Evolutionary conservation across 805 yeast genomes (phyloP), one percentile per base, ranked within the genome.

Genomic region (Candida hungchunana): DNA sequence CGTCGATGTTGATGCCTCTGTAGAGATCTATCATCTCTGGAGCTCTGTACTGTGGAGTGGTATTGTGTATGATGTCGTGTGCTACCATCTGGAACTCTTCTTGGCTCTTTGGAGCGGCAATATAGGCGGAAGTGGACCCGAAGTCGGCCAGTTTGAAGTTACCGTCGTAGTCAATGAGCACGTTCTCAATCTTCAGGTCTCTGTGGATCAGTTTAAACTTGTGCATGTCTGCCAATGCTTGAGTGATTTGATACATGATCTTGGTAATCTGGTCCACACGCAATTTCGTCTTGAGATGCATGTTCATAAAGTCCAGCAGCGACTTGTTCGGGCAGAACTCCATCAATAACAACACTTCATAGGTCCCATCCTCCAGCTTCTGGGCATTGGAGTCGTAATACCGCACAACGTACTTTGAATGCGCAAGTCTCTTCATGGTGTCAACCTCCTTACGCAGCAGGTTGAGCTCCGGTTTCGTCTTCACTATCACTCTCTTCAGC

Each of bases 1-100:
- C 94, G 59, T 90, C 93, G 26, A 90, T 83, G 2, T 96, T 93
- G 31, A 78, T 64, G 6, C 88, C 84, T 31, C 87, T 67, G 56
- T 82, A 81, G 18, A 89, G 69, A 60, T 90, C 97, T 38, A 90
- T 75, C 97, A 90, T 93, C 56, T 90, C 98, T 0, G 98, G 98
- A 0, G 94, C 71, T 44, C 98, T 69, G 57, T 90, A 90, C 59
- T 93, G 98, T 12, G 96, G 95, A 4, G 98, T 90, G 0, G 98
- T 90, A 55, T 90, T 95, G 44, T 80, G 77, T 51, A 86, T 74
- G 37, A 90, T 77, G 56, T 90, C 96, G 52, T 85, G 86, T 37
- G 85, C 82, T 22, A 89, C 64, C n/a, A 72, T 55, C 44, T 80
- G 84, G 56, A 82, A 82, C 55, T 82, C 90, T 39, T 75, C 77